Base-by-base conservation (phyloP, 345 rosid species). In the Hibiscus syriacus region DNA sequence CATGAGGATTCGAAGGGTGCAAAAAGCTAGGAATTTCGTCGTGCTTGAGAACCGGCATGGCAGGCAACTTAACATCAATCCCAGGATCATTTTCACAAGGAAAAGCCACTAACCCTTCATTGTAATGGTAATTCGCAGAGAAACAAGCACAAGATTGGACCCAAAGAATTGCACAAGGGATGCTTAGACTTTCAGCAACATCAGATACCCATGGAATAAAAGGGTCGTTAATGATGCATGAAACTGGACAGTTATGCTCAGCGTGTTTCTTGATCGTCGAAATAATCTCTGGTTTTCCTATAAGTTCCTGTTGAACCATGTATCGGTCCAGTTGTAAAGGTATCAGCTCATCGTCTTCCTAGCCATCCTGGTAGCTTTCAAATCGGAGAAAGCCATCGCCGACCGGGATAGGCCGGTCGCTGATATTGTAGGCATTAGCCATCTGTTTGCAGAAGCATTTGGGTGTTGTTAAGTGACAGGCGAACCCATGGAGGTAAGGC, bases 81-180 rank as follows among this genome's bases (percentile, higher is more conserved):
- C 83, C 82, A 6, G 86, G 88, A 0, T 84, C 80, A 17, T 69
- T 58, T 67, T 85, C 75, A 0, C 41, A 77, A 2, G 98, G 98
- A 70, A 93, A 93, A 0, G 78, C 71, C 9, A 76, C 83, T 19
- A 81, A 75, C 6, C 73, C 72, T 46, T 85, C 82, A 70, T 68
- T 70, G 75, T 75, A 88, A 74, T 88, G 83, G 50, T 88, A 93
- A 67, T 93, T 90, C 23, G 89, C 70, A 0, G 90, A 75, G 36
- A 93, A 87, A 69, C 88, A 84, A 0, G 94, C 96, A 6, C 90
- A 88, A 6, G 98, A 90, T 43, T 93, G 97, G 14, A 93, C 92
- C 98, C 97, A 93, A 3, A 93, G 92, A 78, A 90, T 72, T 1
- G 97, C 97, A 19, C 87, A 88, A 19, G 98, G 96, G 66, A 92